These are phyloP conservation scores for Ophiostoma tasmaniense DNA, from an alignment of 2,329 filamentous ascomycete species.

Conservation along the genomic window DNA sequence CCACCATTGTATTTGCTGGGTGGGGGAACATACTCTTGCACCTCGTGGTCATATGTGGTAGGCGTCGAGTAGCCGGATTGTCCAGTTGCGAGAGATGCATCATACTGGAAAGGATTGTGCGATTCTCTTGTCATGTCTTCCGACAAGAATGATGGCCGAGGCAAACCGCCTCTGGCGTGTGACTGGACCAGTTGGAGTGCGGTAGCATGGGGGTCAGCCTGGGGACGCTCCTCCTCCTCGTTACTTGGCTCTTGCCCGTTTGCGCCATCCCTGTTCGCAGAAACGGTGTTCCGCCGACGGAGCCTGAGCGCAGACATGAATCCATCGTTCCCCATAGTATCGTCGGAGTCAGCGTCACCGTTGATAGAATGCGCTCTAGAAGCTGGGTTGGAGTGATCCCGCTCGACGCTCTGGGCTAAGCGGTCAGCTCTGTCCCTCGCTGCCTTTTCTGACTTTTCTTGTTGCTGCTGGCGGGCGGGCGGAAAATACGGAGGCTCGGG, in stretches of 20 bases:
- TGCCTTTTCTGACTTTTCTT: constrained; percentile 27
- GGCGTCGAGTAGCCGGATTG: constrained; percentile 28
- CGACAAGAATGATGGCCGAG: neutral
- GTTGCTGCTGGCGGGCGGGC: constrained; percentile 16
- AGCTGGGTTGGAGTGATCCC: constrained; percentile 25
- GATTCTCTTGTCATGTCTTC: neutral
- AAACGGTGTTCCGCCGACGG: neutral
- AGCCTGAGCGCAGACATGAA: constrained; percentile 4
- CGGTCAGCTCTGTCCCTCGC: constrained; percentile 30
- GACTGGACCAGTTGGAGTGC: constrained; percentile 21
- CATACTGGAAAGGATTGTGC: constrained; percentile 17
- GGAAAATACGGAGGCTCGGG: constrained; percentile 19
- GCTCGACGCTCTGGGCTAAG: constrained; percentile 28
- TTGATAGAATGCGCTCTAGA: constrained; percentile 26
- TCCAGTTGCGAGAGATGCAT: constrained; percentile 15
- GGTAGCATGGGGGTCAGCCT: constrained; percentile 14
- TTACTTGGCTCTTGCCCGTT: neutral
- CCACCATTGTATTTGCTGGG: constrained; percentile 64
- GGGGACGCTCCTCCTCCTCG: constrained; percentile 3
- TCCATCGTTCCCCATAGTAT: constrained; percentile 9
- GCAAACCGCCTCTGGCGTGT: constrained; percentile 13
- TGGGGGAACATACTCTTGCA: constrained; percentile 50
- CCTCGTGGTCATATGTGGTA: constrained; percentile 51
- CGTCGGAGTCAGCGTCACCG: constrained; percentile 17
- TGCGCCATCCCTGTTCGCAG: neutral